Evolutionary conservation across 2,329 filamentous ascomycete species (phyloP), one percentile per base, ranked within the genome.

Genomic region (Drechslerella dactyloides): DNA sequence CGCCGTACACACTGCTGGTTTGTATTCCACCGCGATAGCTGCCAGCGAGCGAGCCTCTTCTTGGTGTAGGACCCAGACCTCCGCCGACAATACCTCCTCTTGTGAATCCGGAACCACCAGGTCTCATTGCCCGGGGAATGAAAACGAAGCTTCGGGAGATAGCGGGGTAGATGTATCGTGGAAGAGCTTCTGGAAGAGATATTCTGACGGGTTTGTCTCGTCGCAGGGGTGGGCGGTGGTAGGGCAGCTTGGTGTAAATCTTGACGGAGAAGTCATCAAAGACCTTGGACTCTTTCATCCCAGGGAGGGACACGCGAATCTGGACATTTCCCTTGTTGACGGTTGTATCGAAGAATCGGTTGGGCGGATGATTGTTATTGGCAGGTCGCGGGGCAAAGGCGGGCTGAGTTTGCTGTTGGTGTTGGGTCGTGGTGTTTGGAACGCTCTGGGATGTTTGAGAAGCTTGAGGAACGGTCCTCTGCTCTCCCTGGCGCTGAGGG

Each of bases 151-250:
- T 97, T 74, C 94, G 85, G 77, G 97, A 93, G 52, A 86, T 84
- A 1, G 92, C 90, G 4, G 94, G 94, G 80, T 94, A 96, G 72
- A 97, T 93, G 80, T 97, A 97, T 74, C 90, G 87, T 37, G 91
- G 90, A 11, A 87, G 83, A 74, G 90, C 85, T 27, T 89, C 85
- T 1, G 94, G 93, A 46, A 99, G 83, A 7, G 92, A 97, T 75
- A 99, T 91, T 56, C 94, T 89, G 44, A 97, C 94, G 6, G 94
- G 94, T 79, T 97, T 99, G 82, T 99, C 94, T 76, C 94, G 89
- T 74, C 94, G 90, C 54, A 99, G 85, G 57, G 94, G 94, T 19
- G 94, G 94, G 21, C 94, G 88, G 80, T 97, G 94, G 78, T 97
- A 91, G 19, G 94, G 94, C 54, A 99, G 85, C 76, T 93, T 92